Conservation (phyloP, 2,329 filamentous ascomycete species). For the Aspergillus arachidicola region DNA sequence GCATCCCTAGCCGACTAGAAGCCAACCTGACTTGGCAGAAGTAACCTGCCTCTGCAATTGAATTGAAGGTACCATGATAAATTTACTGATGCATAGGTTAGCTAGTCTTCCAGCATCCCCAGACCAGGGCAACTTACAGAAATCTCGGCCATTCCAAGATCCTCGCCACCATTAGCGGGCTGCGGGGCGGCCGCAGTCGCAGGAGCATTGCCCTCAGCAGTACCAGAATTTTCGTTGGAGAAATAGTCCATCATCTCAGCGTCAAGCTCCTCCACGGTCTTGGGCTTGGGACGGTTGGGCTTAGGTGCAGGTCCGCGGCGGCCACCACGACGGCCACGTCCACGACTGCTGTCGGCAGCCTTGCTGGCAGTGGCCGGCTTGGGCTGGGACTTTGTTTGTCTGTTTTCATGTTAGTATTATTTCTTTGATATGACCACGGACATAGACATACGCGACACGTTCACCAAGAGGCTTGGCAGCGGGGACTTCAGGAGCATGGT, state of each 20-base stretch:
- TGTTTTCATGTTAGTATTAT: conserved; percentile 31
- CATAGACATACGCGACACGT: conserved; percentile 68
- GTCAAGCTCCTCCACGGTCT: conserved; percentile 94
- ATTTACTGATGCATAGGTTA: conserved; percentile 20
- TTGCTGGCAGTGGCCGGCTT: conserved; percentile 81
- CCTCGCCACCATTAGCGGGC: conserved; percentile 52
- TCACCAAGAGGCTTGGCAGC: conserved; percentile 78
- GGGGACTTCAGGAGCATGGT: conserved; percentile 67
- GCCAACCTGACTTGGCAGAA: conserved; percentile 4
- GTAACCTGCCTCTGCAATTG: conserved; percentile 11
- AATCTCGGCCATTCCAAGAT: conserved; percentile 61
- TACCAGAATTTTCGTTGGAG: conserved; percentile 39
- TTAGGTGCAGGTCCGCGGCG: conserved; percentile 62
- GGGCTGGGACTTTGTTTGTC: conserved; percentile 70
- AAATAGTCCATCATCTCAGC: conserved; percentile 99
- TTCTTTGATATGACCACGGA: neutral
- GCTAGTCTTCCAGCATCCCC: neutral
- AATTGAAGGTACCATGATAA: conserved; percentile 11
- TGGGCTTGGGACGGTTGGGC: conserved; percentile 70
- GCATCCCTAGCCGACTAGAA: conserved; percentile 6
- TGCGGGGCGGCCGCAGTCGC: conserved; percentile 52
- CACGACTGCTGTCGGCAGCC: conserved; percentile 54
- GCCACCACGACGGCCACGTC: conserved; percentile 49
- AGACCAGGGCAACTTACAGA: conserved; percentile 43
- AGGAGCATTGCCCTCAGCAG: conserved; percentile 47